These are phyloP conservation scores for Trifolium dubium DNA, from an alignment of 306 rosid species.

Conservation along the genomic window DNA sequence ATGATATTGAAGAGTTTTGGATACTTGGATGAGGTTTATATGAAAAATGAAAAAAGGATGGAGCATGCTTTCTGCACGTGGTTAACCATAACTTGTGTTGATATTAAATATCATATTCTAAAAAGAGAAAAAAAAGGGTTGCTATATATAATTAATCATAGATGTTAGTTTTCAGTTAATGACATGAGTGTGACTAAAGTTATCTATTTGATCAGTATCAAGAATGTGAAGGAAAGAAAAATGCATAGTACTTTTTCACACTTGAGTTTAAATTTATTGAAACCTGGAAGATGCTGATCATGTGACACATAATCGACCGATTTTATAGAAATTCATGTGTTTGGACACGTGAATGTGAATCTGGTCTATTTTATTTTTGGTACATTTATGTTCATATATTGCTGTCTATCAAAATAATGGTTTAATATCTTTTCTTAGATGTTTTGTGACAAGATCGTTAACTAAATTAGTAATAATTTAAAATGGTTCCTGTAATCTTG, in stretches of 20 bases:
- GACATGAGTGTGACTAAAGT: too few species aligned
- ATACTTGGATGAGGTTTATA: slow-evolving; percentile 49
- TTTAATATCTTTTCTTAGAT: background rate
- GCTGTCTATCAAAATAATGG: slow-evolving; percentile 31
- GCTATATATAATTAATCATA: slow-evolving; percentile 29
- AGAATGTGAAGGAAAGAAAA: slow-evolving; percentile 6
- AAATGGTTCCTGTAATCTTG: too few species aligned
- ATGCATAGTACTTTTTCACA: slow-evolving; percentile 20
- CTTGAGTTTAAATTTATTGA: slow-evolving; percentile 19
- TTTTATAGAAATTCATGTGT: slow-evolving; percentile 45
- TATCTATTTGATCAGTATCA: background rate
- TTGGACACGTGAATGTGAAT: slow-evolving; percentile 42
- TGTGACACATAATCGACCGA: slow-evolving; percentile 50
- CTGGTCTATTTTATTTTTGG: too few species aligned
- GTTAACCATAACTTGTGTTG: slow-evolving; percentile 42
- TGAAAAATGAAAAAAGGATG: slow-evolving; percentile 32
- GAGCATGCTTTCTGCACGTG: slow-evolving; percentile 65
- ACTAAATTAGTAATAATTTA: slow-evolving; percentile 1
- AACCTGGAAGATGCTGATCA: slow-evolving; percentile 50
- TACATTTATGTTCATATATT: slow-evolving; percentile 5
- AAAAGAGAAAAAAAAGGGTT: background rate
- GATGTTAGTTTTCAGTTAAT: slow-evolving; percentile 15
- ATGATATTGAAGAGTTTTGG: slow-evolving; percentile 40
- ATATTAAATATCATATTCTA: slow-evolving; percentile 30
- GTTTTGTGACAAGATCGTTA: background rate